Evolutionary conservation across 495 filamentous ascomycete genomes (phyloP), one percentile per base, ranked within the genome.

Genomic region (Bathelium albidoporum): DNA sequence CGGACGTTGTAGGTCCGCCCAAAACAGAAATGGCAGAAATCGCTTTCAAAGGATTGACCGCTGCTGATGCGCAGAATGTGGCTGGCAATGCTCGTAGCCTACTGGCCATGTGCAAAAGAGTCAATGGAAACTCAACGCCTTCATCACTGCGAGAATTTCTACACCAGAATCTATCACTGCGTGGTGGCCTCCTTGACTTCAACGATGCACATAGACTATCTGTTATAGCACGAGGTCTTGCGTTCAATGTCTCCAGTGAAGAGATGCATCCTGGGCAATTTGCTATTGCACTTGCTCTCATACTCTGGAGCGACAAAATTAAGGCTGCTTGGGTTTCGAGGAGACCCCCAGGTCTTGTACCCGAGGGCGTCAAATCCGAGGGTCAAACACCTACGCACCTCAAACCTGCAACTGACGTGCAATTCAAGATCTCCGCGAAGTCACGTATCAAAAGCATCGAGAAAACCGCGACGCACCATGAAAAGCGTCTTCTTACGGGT

Each of bases 401-500:
- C 4, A 45, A 58, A 58, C 10, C 18, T 2, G 14, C 26, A 29
- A 58, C 24, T 18, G 10, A n/a, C n/a, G 22, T 32, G 18, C 34
- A 14, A 39, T n/a, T 20, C 14, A 59, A 29, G n/a, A 26, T 36
- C 7, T 11, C 7, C 53, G 44, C 28, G 32, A 71, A 66, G 62
- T 66, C 59, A 32, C 65, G 64, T 18, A 32, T 73, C 22, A 64
- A 72, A 4, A 14, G 44, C 18, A 39, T 69, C 45, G 32, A 64
- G 63, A 68, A 53, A 14, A 80, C 73, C 0, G 85, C 82, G 69
- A 89, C 86, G 64, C 72, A 79, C 5, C 82, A 96, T 68, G 94
- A 97, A 74, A 91, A 91, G 73, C 87, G 85, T 65, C 78, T 98
- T 1, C 74, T 96, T 22, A 83, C 82, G 41, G 91, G 94, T 12